Base-by-base conservation (phyloP, 179 eudicot genomes). In the Drosera spatulata region DNA sequence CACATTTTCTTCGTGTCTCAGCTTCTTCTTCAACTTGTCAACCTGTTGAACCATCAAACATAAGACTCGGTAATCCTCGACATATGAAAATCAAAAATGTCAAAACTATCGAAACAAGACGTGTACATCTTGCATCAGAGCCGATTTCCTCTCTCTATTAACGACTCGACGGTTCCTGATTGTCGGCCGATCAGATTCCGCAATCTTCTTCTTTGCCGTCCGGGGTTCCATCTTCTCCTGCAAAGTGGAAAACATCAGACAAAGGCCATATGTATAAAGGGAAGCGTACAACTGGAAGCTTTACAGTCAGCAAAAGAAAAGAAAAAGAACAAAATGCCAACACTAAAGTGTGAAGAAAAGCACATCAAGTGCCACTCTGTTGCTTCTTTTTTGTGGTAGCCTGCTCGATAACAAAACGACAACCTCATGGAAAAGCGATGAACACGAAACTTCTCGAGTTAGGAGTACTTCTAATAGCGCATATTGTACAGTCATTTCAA, bases 41-140 rank as follows among this genome's bases (percentile, higher is more conserved):
- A 83, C 89, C 89, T 83, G 52, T 0, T 33, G 39, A 37, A 3
- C 39, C 39, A 37, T 8, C 14, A 12, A 51, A 51, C 14, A 51
- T 41, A 10, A 55, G 3, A 48, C 45, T 41, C 4, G 48, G 5
- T 12, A 62, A 55, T 57, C 15, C 7, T 1, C 6, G 15, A 60
- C 15, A 47, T 4, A 38, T 38, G 2, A 5, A 13, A 60, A 15
- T 15, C 53, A 48, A 7, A 47, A 2, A 22, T 37, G 37, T 6
- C 10, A 11, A 60, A 48, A n/a, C 15, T 6, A 3, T 7, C 22
- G 39, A 14, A 39, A 10, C 40, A 50, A 59, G 55, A 41, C 71
- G 44, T 71, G 13, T 74, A 87, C 96, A 80, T 87, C 96, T 79
- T 81, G 85, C 66, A 75, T 76, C 60, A 87, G 70, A 55, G 85